These are phyloP conservation scores for Nemophila menziesii DNA, from an alignment of 257 asterid genomes.

Conservation along the genomic window DNA sequence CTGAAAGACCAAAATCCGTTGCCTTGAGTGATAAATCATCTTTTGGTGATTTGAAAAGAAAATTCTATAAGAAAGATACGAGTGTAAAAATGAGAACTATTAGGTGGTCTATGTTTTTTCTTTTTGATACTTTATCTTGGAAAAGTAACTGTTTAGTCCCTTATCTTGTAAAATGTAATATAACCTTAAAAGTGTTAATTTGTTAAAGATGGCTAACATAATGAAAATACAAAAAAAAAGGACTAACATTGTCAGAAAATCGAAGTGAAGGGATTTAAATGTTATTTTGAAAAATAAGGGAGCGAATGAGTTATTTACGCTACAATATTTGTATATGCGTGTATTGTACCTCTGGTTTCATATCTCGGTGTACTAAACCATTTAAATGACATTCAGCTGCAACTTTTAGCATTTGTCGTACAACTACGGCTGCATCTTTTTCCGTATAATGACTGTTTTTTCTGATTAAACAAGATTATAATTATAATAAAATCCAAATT, in stretches of 20 bases:
- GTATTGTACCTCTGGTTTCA: constrained; percentile 69
- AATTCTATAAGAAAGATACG: constrained; percentile 37
- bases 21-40: constrained; percentile 58
- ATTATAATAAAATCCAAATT: background rate
- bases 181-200: too few species aligned
- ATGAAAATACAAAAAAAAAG: too few species aligned
- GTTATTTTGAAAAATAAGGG: too few species aligned
- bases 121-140: too few species aligned
- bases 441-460: constrained; percentile 77
- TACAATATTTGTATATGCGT: background rate
- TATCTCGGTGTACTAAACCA: constrained; percentile 83
- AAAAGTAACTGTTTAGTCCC: too few species aligned
- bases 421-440: constrained; percentile 82
- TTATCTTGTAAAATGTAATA: too few species aligned
- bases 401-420: constrained; percentile 77
- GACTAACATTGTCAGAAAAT: too few species aligned
- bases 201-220: too few species aligned
- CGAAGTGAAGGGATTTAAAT: too few species aligned
- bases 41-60: constrained; percentile 44
- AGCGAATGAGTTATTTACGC: constrained; percentile 4
- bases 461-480: constrained; percentile 26
- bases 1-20: constrained; percentile 78
- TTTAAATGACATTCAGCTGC: constrained; percentile 91
- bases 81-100: constrained; percentile 10
- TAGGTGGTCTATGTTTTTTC: background rate